Evolutionary conservation across 1,139 yeast genomes (phyloP).

Genomic region (Meyerozyma guilliermondii): DNA sequence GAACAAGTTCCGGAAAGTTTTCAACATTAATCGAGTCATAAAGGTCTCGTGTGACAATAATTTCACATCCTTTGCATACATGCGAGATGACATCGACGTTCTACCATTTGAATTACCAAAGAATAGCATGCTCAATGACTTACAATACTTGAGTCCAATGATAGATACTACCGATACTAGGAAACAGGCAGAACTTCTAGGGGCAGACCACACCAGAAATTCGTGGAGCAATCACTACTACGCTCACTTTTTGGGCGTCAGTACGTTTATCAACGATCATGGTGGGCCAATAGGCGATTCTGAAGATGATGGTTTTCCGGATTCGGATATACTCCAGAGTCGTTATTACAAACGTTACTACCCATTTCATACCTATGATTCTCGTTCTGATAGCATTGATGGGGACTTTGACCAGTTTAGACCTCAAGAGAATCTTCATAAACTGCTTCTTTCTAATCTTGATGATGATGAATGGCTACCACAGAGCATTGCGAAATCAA

Average conservation of each 20-base stretch:
- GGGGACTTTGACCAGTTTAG: no score
- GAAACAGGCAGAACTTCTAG: constrained; percentile 34
- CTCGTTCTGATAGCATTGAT: no score
- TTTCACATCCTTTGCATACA: constrained; percentile 64
- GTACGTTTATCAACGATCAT: no score
- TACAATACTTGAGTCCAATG: constrained; percentile 45
- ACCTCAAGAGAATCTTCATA: constrained; percentile 8
- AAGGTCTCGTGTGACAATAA: constrained; percentile 62
- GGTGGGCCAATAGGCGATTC: no score
- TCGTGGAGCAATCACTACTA: constrained; percentile 23
- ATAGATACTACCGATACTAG: constrained; percentile 11
- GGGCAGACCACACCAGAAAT: constrained; percentile 13
- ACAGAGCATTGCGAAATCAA: neutral
- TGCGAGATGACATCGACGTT: constrained; percentile 58
- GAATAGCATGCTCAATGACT: constrained; percentile 43
- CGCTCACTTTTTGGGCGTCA: no score
- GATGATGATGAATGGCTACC: constrained; percentile 16
- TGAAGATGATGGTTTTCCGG: no score
- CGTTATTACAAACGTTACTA: no score
- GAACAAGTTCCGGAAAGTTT: constrained; percentile 52
- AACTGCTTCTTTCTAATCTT: constrained; percentile 6
- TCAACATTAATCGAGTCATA: constrained; percentile 48
- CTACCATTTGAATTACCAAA: constrained; percentile 45
- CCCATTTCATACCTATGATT: no score
- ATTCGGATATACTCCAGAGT: no score